Base-by-base conservation (phyloP, 2,329 filamentous ascomycete genomes). In the Cordyceps cicadae region DNA sequence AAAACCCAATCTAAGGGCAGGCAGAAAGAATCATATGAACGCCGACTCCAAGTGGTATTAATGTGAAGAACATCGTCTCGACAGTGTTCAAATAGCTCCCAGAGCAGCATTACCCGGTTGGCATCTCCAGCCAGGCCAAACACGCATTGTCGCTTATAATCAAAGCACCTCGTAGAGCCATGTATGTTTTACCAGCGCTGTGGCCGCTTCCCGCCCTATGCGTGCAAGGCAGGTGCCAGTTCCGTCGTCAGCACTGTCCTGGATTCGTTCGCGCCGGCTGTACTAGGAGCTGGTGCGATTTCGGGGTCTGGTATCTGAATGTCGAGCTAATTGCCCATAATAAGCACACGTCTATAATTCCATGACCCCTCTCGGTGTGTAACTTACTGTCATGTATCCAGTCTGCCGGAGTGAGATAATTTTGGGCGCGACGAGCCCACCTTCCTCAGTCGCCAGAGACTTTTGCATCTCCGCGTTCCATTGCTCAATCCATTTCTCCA, bases 271-370 rank as follows among this genome's bases (percentile, higher is more conserved):
- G 76, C 73, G 21, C 69, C 70, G 15, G 68, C 63, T 12, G 77
- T 81, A 62, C 76, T 81, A 11, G 74, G 76, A 53, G 78, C 79
- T 3, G 79, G 76, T 3, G 81, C 82, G 62, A 91, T 85, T 66
- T 90, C 87, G 1, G 89, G 89, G 70, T 92, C 88, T 5, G 88
- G 86, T 61, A 92, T 89, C 74, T 92, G 88, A 54, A 92, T 90
- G 67, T 92, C 89, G 66, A 92, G 81, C 87, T 90, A 51, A 12
- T 56, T 56, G 19, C 32, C 17, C 15, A 6, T 3, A 8, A 21
- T 57, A 34, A 57, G 46, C 32, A 43, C n/a, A 32, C 32, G 19
- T 29, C 24, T 34, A 9, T 17, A 3, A n/a, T 14, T 37, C 39
- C 14, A 24, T 24, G 53, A n/a, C n/a, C 4, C 51, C 53, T 64